These are phyloP conservation scores for Ogataea hybrid DNA, from an alignment of 1,139 yeast species.

Conservation along the genomic window DNA sequence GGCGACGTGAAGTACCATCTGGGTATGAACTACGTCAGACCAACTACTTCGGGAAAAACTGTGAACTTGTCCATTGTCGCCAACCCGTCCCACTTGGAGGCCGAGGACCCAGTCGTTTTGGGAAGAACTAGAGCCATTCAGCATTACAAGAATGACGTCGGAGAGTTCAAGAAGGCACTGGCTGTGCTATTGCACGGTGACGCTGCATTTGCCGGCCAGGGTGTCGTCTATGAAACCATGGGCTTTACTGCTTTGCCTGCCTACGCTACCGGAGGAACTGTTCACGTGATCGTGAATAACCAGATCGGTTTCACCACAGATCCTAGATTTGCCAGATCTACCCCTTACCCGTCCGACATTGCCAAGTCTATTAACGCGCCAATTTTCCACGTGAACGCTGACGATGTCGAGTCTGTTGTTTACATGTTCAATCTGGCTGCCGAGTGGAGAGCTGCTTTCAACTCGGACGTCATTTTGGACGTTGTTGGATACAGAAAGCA, in stretches of 20 bases:
- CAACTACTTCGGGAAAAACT: conserved; percentile 97
- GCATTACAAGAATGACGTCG: conserved; percentile 85
- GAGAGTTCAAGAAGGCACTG: conserved; percentile 81
- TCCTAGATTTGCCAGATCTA: conserved; percentile 96
- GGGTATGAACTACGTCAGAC: conserved; percentile 99
- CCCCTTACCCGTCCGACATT: conserved; percentile 96
- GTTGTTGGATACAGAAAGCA: conserved; percentile 98
- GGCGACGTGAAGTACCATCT: conserved; percentile 99
- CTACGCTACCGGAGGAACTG: conserved; percentile 97
- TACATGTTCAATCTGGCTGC: conserved; percentile 98
- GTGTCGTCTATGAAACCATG: conserved; percentile 98
- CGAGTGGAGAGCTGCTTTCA: conserved; percentile 97
- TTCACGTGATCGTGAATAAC: conserved; percentile 93
- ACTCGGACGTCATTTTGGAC: conserved; percentile 93
- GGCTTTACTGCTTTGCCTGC: conserved; percentile 92
- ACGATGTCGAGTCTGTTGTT: too few relatives aligned
- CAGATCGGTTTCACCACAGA: conserved; percentile 99
- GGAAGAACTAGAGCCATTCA: conserved; percentile 98
- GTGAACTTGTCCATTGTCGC: conserved; percentile 96
- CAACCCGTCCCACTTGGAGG: conserved; percentile 98
- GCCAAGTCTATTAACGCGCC: conserved; percentile 98
- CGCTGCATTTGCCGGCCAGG: conserved; percentile 98
- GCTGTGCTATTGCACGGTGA: conserved; percentile 96
- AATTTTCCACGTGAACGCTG: conserved; percentile 98
- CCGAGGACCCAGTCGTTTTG: conserved; percentile 97